Evolutionary conservation across 2,329 filamentous ascomycete genomes (phyloP), one percentile per base, ranked within the genome.

Genomic region (Epichloe festucae): DNA sequence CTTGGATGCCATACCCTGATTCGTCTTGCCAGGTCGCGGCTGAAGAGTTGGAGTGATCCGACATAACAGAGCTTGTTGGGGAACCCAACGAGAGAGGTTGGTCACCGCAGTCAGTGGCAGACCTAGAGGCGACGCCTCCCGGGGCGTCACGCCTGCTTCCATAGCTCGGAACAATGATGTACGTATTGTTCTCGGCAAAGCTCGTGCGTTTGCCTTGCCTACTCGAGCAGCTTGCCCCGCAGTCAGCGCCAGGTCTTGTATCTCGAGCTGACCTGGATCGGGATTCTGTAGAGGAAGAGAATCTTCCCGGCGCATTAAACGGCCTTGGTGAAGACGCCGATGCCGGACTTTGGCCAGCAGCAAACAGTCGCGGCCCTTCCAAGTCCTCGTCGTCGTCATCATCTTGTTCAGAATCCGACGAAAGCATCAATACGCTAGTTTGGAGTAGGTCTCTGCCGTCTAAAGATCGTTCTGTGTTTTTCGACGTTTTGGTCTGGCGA

Each of bases 341-440:
- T 6, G 17, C n/a, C 5, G 40, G 39, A 11, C 42, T 48, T 34
- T 42, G 52, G 19, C 15, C 14, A n/a, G 15, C 42, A 4, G 51
- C 42, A 4, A 12, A 14, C 27, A 14, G 7, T 6, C 15, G 10
- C 15, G 23, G 41, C 14, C 19, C n/a, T 14, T 12, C 34, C 15
- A 58, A 52, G 0, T 60, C 50, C 2, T 58, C 56, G 3, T 52
- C 44, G 17, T 59, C 60, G 5, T 57, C 56, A 1, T 73, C 72
- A 5, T 76, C 75, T 52, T 4, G 27, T 31, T 81, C 78, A 0
- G 77, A 79, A 54, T 80, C 77, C 0, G 77, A 79, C 1, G 77
- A 79, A 1, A 81, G 68, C 1, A 77, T 75, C 14, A 81, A 63
- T 1, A 81, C 70, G 54, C 78, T 81, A 53, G 70, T 77, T 49